These are phyloP conservation scores for Leccinellum luteum DNA, from an alignment of 768 basidiomycete species.

Conservation along the genomic window DNA sequence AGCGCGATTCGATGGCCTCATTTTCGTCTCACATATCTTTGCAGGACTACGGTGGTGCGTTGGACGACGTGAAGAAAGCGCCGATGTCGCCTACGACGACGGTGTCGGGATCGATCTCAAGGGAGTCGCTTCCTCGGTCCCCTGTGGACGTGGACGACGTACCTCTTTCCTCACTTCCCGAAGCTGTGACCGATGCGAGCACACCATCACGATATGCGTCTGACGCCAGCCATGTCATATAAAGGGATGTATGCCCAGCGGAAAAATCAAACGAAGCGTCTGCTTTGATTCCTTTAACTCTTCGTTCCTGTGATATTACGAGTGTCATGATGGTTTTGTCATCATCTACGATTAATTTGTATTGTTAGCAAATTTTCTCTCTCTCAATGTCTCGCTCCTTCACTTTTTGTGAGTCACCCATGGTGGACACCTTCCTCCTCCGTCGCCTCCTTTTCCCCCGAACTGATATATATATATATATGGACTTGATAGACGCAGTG, in stretches of 20 bases:
- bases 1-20: slow-evolving; percentile 49
- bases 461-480: not conserved
- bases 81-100: slow-evolving; percentile 24
- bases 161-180: slow-evolving; percentile 18
- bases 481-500: too few species aligned
- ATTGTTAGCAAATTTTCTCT: slow-evolving; percentile 23
- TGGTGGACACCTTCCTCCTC: slow-evolving; percentile 18
- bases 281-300: not conserved
- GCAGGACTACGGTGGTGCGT: slow-evolving; percentile 38
- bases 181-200: slow-evolving; percentile 11
- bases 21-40: slow-evolving; percentile 44
- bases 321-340: not conserved
- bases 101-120: slow-evolving; percentile 23
- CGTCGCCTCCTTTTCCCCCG: not conserved
- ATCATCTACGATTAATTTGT: slow-evolving; percentile 18
- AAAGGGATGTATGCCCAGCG: not conserved
- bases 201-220: slow-evolving; percentile 24
- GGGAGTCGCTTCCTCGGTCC: slow-evolving; percentile 23
- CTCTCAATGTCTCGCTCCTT: slow-evolving; percentile 3
- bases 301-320: not conserved
- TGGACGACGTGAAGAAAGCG: slow-evolving; percentile 25
- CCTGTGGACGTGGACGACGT: slow-evolving; percentile 19
- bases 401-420: not conserved
- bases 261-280: not conserved
- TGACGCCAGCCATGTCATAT: slow-evolving; percentile 18